These are phyloP conservation scores for Neofusicoccum kwambonambiense DNA, from an alignment of 2,329 filamentous ascomycete species.

Conservation along the genomic window DNA sequence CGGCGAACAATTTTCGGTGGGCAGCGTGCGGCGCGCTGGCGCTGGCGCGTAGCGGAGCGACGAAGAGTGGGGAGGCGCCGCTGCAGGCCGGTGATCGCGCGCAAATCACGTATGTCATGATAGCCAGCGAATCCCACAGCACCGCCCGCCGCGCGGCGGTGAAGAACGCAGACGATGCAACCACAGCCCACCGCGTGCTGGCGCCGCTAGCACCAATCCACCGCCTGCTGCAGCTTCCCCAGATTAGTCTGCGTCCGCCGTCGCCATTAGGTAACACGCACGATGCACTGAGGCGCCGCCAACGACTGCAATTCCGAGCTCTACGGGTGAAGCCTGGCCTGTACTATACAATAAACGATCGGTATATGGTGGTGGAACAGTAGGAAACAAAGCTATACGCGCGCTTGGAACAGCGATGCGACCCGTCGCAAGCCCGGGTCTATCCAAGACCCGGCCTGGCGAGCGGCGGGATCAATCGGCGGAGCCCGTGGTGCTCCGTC, in stretches of 20 bases:
- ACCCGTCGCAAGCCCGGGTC: neutral
- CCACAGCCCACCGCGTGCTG: slow-evolving; percentile 5
- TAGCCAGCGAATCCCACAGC: slow-evolving; percentile 8
- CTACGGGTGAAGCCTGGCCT: slow-evolving; percentile 5
- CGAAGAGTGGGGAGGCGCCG: slow-evolving; percentile 15
- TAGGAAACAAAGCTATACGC: neutral
- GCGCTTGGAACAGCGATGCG: neutral
- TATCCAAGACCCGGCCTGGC: neutral
- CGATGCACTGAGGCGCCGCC: neutral
- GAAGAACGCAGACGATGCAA: slow-evolving; percentile 11
- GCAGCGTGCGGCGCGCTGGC: neutral
- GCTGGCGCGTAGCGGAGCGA: slow-evolving; percentile 8
- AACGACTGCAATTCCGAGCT: slow-evolving; percentile 10
- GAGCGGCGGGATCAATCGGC: neutral
- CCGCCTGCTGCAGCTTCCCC: slow-evolving; percentile 1
- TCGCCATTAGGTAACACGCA: slow-evolving; percentile 4
- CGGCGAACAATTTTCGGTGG: neutral
- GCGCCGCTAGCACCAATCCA: neutral
- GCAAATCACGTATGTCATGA: slow-evolving; percentile 17
- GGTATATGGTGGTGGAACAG: slow-evolving; percentile 1
- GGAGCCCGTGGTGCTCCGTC: neutral
- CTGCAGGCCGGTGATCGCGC: slow-evolving; percentile 16
- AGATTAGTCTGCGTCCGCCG: neutral
- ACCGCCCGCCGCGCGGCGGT: slow-evolving; percentile 9
- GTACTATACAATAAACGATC: slow-evolving; percentile 19